These are phyloP conservation scores for Tanacetum coccineum DNA, from an alignment of 129 eudicot species.

Conservation along the genomic window DNA sequence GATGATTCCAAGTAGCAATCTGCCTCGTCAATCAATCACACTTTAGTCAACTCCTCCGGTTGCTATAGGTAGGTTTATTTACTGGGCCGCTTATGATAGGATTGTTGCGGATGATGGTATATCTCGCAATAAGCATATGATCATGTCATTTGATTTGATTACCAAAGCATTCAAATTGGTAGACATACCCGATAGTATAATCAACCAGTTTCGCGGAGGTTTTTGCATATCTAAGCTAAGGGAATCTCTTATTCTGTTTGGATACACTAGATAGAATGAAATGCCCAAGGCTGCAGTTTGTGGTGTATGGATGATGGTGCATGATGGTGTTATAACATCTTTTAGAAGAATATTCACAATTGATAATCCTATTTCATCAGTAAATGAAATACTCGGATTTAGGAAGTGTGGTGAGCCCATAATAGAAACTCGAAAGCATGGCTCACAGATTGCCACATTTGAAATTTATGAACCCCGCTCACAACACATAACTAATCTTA, in stretches of 20 bases:
- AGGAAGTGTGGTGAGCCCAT: not conserved
- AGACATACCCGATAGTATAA: too few species aligned
- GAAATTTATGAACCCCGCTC: not conserved
- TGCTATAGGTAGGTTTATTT: not conserved
- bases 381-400: too few species aligned
- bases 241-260: too few species aligned
- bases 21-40: slow-evolving; percentile 1
- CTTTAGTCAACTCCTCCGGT: not conserved
- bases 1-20: not conserved
- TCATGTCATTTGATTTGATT: too few species aligned
- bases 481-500: too few species aligned
- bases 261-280: not conserved
- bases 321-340: too few species aligned
- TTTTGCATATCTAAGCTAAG: too few species aligned
- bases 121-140: too few species aligned
- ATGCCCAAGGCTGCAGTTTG: not conserved
- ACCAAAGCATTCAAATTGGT: too few species aligned
- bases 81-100: not conserved
- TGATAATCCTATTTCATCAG: too few species aligned
- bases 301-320: slow-evolving; percentile 1
- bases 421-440: not conserved
- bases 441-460: not conserved
- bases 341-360: too few species aligned
- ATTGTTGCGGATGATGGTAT: not conserved
- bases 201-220: not conserved